Evolutionary conservation across 2,329 filamentous ascomycete genomes (phyloP).

Genomic region (Trichoderma breve): DNA sequence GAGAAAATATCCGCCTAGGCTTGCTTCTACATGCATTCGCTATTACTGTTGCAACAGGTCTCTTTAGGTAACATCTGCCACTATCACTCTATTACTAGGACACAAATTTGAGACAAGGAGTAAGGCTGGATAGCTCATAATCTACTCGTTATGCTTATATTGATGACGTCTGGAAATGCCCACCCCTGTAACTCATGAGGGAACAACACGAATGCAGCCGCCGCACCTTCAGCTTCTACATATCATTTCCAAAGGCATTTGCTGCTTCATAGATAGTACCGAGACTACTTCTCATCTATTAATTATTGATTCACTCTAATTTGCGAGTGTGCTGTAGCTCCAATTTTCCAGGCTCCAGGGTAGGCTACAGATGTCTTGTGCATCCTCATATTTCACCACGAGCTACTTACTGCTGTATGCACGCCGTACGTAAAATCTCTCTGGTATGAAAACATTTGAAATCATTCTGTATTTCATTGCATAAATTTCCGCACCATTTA

Average conservation of each 20-base stretch:
- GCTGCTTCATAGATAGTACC: background rate
- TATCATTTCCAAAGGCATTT: background rate
- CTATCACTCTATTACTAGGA: background rate
- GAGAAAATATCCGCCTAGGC: background rate
- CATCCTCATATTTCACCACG: background rate
- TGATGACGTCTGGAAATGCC: background rate
- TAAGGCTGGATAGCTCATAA: background rate
- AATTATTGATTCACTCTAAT: background rate
- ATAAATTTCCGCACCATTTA: background rate
- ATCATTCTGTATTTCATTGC: background rate
- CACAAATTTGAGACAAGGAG: background rate
- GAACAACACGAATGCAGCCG: accelerated
- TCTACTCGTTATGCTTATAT: background rate
- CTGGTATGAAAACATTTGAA: background rate
- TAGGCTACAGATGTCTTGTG: background rate
- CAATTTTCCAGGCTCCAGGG: background rate
- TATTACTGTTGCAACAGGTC: background rate
- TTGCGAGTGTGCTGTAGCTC: background rate
- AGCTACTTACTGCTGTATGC: background rate
- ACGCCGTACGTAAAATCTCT: background rate
- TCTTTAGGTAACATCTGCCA: background rate
- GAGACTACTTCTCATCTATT: background rate
- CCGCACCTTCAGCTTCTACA: background rate
- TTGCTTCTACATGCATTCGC: background rate
- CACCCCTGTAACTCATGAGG: background rate